phyloP scores from a whole-genome alignment of 371 early-diverging fungal genomes.

The Syncephalastrum sp. region DNA sequence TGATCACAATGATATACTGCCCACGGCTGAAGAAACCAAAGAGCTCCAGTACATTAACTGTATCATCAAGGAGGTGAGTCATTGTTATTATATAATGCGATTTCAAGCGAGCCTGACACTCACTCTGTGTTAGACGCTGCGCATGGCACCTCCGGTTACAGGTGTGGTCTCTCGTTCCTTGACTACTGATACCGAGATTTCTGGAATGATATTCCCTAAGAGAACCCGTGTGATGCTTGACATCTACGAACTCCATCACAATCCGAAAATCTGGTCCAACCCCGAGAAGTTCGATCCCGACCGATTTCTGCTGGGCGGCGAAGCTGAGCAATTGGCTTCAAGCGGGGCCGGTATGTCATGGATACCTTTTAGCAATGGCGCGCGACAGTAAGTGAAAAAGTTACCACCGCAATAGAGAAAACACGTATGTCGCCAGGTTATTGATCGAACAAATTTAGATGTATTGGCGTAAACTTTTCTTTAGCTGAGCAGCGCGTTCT shows the following conservation, averaged over 20 bases:
- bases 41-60: conserved; percentile 14
- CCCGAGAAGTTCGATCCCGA: conserved; percentile 20
- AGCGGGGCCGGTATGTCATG: conserved; percentile 4
- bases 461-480: conserved; percentile 50
- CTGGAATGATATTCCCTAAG: conserved; percentile 13
- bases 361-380: conserved; percentile 15
- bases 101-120: background rate
- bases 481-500: conserved; percentile 46
- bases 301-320: conserved; percentile 13
- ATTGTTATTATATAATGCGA: background rate
- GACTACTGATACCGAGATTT: conserved; percentile 10
- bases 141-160: conserved; percentile 26
- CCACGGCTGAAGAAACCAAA: conserved; percentile 15
- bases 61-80: conserved; percentile 22
- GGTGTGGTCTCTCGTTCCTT: background rate
- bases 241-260: conserved; percentile 14
- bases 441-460: conserved; percentile 3
- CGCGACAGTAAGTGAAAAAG: conserved; percentile 16
- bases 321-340: conserved; percentile 8
- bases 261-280: conserved; percentile 18
- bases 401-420: too few relatives aligned
- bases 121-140: conserved; percentile 29
- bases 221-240: conserved; percentile 6
- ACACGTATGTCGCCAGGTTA: too few relatives aligned
- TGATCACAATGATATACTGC: conserved; percentile 13